Percentiles rank a stretch among this genome's conserved stretches.
Conservation (phyloP, 495 filamentous ascomycete species). For the Aspergillus affinis region DNA sequence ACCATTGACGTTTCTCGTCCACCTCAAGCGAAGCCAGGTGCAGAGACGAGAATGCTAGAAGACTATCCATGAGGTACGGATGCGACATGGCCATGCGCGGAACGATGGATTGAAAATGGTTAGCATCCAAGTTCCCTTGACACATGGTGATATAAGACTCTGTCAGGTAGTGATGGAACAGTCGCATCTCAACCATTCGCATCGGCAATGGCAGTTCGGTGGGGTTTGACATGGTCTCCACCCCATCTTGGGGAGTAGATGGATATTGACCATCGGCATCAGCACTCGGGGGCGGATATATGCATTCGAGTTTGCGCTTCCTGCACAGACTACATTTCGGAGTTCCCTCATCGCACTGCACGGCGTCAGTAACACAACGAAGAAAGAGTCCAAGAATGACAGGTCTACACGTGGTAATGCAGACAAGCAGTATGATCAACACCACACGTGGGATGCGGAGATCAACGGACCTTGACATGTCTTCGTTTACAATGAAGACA, state of each 20-base stretch:
- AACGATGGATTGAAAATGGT: constrained; percentile 43
- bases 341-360: constrained; percentile 38
- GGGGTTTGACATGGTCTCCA: constrained; percentile 12
- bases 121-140: constrained; percentile 27
- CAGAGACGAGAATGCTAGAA: constrained; percentile 47
- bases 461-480: constrained; percentile 26
- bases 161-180: constrained; percentile 41
- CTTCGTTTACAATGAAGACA: constrained; percentile 29
- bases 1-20: constrained; percentile 29
- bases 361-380: neutral
- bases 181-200: constrained; percentile 39
- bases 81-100: constrained; percentile 44
- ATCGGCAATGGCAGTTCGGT: constrained; percentile 20
- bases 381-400: neutral
- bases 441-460: neutral
- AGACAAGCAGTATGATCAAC: neutral
- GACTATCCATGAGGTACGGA: constrained; percentile 46
- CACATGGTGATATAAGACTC: constrained; percentile 35
- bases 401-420: neutral
- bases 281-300: constrained; percentile 28
- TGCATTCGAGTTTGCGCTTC: constrained; percentile 38
- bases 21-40: constrained; percentile 42
- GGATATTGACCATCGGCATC: constrained; percentile 32
- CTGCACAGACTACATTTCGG: constrained; percentile 38
- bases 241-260: constrained; percentile 23